Evolutionary conservation across 306 rosid species (phyloP).

Genomic region (Rubus parviflorus): DNA sequence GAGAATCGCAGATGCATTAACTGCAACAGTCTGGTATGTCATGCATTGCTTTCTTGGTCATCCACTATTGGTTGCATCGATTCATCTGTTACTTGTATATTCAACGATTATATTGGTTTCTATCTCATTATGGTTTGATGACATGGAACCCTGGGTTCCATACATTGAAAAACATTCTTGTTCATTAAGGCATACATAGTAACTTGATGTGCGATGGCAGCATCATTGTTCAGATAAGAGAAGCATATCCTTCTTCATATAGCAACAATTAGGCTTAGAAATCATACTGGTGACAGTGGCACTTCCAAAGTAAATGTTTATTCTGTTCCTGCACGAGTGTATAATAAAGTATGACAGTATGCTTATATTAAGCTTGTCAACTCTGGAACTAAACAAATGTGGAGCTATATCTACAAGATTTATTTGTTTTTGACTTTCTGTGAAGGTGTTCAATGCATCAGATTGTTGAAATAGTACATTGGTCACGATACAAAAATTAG

Average conservation of each 20-base stretch:
- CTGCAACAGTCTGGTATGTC: constrained; percentile 79
- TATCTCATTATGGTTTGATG: constrained; percentile 3
- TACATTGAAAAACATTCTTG: background rate
- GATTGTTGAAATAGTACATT: background rate
- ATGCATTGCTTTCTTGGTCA: constrained; percentile 9
- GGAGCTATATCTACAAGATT: background rate
- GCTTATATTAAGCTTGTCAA: background rate
- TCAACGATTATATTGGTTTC: constrained; percentile 5
- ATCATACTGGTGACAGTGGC: background rate
- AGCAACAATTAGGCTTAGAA: background rate
- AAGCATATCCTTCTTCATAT: background rate
- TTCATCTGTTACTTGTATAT: constrained; percentile 8
- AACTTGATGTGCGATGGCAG: background rate
- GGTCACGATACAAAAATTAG: background rate
- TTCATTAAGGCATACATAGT: background rate
- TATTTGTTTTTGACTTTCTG: background rate
- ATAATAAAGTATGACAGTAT: background rate
- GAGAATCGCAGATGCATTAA: constrained; percentile 88
- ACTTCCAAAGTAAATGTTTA: background rate
- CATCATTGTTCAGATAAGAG: background rate
- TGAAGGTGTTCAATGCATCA: constrained; percentile 1
- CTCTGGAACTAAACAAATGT: background rate
- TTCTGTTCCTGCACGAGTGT: background rate
- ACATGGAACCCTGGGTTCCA: background rate
- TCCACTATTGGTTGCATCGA: background rate